Base-by-base conservation (phyloP, 768 basidiomycete species). In the Russula sp. region DNA sequence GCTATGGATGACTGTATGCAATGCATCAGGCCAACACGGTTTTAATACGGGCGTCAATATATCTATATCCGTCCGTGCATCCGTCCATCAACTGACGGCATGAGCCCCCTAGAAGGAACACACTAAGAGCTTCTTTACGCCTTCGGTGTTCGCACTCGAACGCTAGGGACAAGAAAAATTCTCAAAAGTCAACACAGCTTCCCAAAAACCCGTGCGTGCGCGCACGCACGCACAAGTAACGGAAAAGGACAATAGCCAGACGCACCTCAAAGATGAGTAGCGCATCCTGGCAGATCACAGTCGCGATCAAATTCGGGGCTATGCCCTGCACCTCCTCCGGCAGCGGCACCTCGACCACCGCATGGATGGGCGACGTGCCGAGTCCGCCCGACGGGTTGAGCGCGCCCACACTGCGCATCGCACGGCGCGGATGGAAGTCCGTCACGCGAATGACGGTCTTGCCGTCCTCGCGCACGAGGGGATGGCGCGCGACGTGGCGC, bases 281-380 rank as follows among this genome's bases (percentile, higher is more conserved):
- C 22, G 48, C 57, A 22, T 58, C 57, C 35, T 50, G 47, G 48
- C 57, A 58, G 1, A 58, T 18, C 47, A 35, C 20, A 16, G 57
- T 50, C 3, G 57, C 39, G 22, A 58, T 18, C 35, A 49, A 10
- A 4, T 1, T 8, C 34, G 48, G 47, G 13, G 50, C 48, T 4
- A 50, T 18, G 22, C 5, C 2, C 22, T 8, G 16, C 8, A 48
- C 2, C 18, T 48, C 47, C 57, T n/a, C 16, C 14, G 57, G 57
- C 14, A 58, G 14, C 16, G 57, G 47, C 16, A 50, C 57, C 48
- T 58, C 47, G 1, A 50, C n/a, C 9, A 39, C 37, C 20, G 37
- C 47, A 11, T 44, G 42, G 16, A 44, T 6, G 42, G 42, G 42
- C 42, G 39, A 13, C 13, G 20, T 37, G 42, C 16, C 11, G 6